Evolutionary conservation across 805 yeast species (phyloP).

Genomic region (Kazachstania psychrophila): DNA sequence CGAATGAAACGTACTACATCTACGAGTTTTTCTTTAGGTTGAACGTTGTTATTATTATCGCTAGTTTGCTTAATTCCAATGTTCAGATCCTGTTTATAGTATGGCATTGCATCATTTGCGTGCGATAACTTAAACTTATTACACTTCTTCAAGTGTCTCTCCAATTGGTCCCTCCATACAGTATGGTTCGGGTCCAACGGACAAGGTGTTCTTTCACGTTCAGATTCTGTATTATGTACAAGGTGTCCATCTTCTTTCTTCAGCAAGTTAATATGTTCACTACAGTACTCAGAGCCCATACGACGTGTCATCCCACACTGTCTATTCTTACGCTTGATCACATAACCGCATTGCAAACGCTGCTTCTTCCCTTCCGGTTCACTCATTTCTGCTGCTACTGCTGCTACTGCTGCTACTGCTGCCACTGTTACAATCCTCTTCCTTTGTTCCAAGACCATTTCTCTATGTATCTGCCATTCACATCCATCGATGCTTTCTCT

Average conservation of each 20-base stretch:
- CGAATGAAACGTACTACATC: too few species aligned
- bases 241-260: constrained; percentile 17
- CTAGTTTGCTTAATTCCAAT: too few species aligned
- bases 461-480: too few species aligned
- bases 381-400: background rate
- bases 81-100: constrained; percentile 47
- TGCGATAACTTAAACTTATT: constrained; percentile 34
- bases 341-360: constrained; percentile 20
- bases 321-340: constrained; percentile 20
- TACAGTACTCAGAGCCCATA: constrained; percentile 39
- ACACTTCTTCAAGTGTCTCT: constrained; percentile 54
- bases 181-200: constrained; percentile 70
- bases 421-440: too few species aligned
- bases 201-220: constrained; percentile 42
- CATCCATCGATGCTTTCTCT: background rate
- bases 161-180: constrained; percentile 51
- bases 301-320: constrained; percentile 28
- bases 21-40: too few species aligned
- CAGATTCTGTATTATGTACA: background rate
- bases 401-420: too few species aligned
- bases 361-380: background rate
- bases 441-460: too few species aligned
- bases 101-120: constrained; percentile 32
- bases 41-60: too few species aligned
- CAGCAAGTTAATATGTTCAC: constrained; percentile 63